Evolutionary conservation across 116 monocot species (phyloP), one percentile per base, ranked within the genome.

Genomic region (Zostera marina): DNA sequence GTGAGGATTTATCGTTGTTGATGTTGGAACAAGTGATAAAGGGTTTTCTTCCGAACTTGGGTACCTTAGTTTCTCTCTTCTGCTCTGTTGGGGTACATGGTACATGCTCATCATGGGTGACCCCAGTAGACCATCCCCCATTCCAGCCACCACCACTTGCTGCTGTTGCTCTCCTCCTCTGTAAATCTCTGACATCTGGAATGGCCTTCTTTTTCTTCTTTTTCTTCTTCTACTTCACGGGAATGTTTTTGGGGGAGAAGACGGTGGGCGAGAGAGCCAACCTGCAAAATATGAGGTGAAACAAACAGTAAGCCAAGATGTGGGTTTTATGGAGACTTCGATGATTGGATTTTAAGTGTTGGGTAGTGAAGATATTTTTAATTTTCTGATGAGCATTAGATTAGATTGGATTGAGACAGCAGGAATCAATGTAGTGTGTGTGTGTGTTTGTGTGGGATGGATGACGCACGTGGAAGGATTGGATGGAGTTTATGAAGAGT

Each of bases 71-170:
- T 85, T 90, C 68, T 85, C 91, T 22, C 91, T 68, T 11, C 85
- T 62, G 64, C 85, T 81, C 67, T 81, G 81, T 61, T 91, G 85
- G 1, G 91, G 79, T 19, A 91, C 84, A 73, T 91, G 91, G 26
- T 55, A 62, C 8, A 53, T 53, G 12, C 12, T 53, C 23, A 24
- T 25, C 49, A 51, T 51, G 10, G 49, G 49, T 10, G 20, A 20
- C 49, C 49, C 49, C 49, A 51, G 19, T 51, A 21, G 15, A 51
- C 12, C 25, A 11, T 53, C 22, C 12, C 25, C 10, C 12, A 32
- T 32, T 32, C 32, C 32, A 32, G 32, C 32, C 32, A 7, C 22
- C 22, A 22, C 1, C 11, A 22, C 21, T 9, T 53, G 23, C 11
- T 53, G 53, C 20, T 53, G 19, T 19, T 53, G 24, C 11, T 10